Percentiles rank a stretch among this genome's conserved stretches.
Evolutionary conservation across 2,329 filamentous ascomycete species (phyloP).

Genomic region (Aureobasidium sp.): DNA sequence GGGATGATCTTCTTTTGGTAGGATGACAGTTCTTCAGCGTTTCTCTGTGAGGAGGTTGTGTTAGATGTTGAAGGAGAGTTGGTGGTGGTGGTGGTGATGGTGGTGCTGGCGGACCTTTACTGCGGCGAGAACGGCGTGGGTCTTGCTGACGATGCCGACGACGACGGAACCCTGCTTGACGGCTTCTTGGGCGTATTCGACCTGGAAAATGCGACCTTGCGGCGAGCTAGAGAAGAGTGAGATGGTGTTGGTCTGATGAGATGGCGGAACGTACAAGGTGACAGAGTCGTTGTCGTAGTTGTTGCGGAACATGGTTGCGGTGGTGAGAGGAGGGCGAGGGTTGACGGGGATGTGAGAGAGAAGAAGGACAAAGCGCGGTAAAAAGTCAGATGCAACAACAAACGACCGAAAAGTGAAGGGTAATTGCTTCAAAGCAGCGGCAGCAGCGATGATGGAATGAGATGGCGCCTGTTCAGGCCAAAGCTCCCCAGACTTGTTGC

Average conservation of each 20-base stretch:
- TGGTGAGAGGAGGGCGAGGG: constrained; percentile 18
- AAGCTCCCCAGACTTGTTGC: constrained; percentile 14
- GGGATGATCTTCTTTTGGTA: constrained; percentile 99
- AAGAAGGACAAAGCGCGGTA: neutral
- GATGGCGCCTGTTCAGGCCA: constrained; percentile 5
- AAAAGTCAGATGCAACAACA: neutral
- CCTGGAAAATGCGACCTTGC: constrained; percentile 98
- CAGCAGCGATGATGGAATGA: constrained; percentile 14
- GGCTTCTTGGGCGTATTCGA: constrained; percentile 97
- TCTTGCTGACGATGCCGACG: constrained; percentile 95
- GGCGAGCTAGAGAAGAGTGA: constrained; percentile 69
- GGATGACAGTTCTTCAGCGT: constrained; percentile 97
- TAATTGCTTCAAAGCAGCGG: neutral
- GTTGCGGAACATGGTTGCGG: constrained; percentile 86
- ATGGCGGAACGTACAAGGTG: constrained; percentile 71
- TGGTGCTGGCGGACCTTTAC: constrained; percentile 64
- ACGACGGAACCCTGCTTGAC: constrained; percentile 99
- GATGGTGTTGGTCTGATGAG: neutral
- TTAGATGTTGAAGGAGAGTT: neutral
- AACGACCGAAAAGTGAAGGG: neutral
- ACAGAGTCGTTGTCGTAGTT: constrained; percentile 99
- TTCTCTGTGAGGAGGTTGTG: constrained; percentile 56
- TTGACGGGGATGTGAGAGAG: constrained; percentile 13
- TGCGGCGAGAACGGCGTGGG: constrained; percentile 89
- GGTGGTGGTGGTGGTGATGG: neutral